Base-by-base conservation (phyloP, 2,329 filamentous ascomycete species). In the Emmonsiellopsis sp. region DNA sequence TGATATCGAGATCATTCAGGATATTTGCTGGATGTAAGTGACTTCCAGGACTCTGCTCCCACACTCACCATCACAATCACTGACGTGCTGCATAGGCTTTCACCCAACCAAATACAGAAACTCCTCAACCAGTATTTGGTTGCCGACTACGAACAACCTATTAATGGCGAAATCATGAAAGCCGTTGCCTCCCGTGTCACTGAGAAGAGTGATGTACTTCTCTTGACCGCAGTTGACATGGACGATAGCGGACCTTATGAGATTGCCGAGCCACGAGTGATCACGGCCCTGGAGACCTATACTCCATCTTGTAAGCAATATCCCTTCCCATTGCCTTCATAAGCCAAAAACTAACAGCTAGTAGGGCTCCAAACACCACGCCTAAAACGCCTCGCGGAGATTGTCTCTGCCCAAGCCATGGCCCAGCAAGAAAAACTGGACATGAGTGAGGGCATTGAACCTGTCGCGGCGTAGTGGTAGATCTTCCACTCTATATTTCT, bases 161-260 rank as follows among this genome's bases (percentile, higher is more conserved):
- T 98, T 73, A 97, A 98, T 65, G 93, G 92, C 67, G 93, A 98
- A 71, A 98, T 98, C 68, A 98, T 98, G 93, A 98, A 98, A 76
- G 93, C 93, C 7, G 94, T 98, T 51, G 93, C 94, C 7, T 95
- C 90, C 40, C 82, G 91, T 51, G 93, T 98, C 46, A 97, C 92
- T 1, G 93, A 98, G 76, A 98, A 98, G 84, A 94, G 90, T 64
- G 93, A 97, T 63, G 91, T 97, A 2, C 79, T 98, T 51, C 82
- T 98, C 54, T 79, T 98, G 46, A 87, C 92, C 55, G 90, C 93
- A 48, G 91, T 98, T 55, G 93, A 98, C 70, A 96, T 98, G 91
- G 93, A 98, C 66, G 93, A 98, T 73, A 95, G 89, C 63, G 93
- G 93, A 26, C 93, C 92, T 30, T 98, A 98, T 67, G 93, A 97